Conservation (phyloP, 2,329 filamentous ascomycete genomes). For the Fusarium algeriense region DNA sequence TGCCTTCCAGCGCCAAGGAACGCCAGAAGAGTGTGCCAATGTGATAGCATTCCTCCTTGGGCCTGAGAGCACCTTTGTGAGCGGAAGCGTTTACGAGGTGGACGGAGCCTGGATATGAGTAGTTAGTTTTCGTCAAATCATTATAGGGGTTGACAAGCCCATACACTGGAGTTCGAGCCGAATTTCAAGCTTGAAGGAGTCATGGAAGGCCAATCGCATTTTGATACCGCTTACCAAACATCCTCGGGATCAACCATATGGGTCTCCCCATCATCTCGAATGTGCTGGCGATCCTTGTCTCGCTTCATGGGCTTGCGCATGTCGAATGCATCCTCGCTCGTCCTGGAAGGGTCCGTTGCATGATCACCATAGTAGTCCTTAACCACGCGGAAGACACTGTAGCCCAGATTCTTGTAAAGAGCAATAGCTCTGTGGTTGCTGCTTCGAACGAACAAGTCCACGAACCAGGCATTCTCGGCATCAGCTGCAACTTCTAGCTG, state of each 20-base stretch:
- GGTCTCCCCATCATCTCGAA: conserved; percentile 83
- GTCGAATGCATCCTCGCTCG: conserved; percentile 90
- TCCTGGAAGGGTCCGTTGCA: conserved; percentile 70
- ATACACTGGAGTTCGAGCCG: neutral
- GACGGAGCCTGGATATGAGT: conserved; percentile 58
- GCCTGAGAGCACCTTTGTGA: conserved; percentile 53
- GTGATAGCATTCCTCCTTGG: conserved; percentile 54
- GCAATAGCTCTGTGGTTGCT: conserved; percentile 89
- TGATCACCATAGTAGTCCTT: conserved; percentile 95
- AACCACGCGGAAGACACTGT: conserved; percentile 89
- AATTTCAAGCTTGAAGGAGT: conserved; percentile 58
- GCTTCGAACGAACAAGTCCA: conserved; percentile 91
- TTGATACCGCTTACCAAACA: conserved; percentile 73
- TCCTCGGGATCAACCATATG: conserved; percentile 84
- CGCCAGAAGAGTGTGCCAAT: conserved; percentile 53
- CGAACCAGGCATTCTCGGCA: conserved; percentile 89
- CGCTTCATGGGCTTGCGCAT: conserved; percentile 93
- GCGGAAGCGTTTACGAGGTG: conserved; percentile 57
- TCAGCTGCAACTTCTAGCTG: conserved; percentile 87
- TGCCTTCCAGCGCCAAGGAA: conserved; percentile 59
- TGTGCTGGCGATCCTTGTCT: conserved; percentile 80
- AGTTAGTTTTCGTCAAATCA: neutral
- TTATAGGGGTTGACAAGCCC: neutral
- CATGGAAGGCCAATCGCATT: conserved; percentile 7
- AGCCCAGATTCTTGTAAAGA: conserved; percentile 92